Base-by-base conservation (phyloP, 805 yeast species). In the Naumovozyma dairenensis region DNA sequence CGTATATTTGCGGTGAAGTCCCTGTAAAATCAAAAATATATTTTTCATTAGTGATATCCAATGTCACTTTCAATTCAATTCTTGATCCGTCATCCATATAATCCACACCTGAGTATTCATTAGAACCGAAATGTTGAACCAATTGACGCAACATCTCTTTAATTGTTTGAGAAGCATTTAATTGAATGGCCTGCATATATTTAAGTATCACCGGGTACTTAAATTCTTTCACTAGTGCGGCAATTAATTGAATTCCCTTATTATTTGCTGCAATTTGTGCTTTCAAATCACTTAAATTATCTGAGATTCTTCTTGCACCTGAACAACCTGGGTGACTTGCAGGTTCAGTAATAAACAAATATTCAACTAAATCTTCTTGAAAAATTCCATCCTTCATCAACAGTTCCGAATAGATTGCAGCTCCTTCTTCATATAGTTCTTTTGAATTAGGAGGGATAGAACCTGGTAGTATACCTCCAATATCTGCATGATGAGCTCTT, bases 401-500 rank as follows among this genome's bases (percentile, higher is more conserved):
- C 39, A 81, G 66, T 52, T 80, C 87, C 1, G 92, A 77, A 48
- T 74, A 71, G 22, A 89, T 85, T 3, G 83, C 74, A 2, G 95
- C 96, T 29, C 96, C 97, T 59, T 87, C 96, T 51, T 87, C 87
- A 66, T 75, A 80, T 26, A 89, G 60, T 38, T 77, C 76, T 48
- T 77, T 83, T 2, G 96, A 84, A 51, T 80, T 77, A 7, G 96
- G 94, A 12, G 96, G 96, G 86, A 87, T 85, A 0, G 94, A 80
- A 1, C 96, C 96, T 1, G 96, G 94, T 22, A 84, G 60, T 37
- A 80, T 73, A 10, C 94, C 93, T 13, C 97, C 96, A 50, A 89
- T 87, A 57, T 87, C 97, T 5, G 96, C 87, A 60, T 89, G 97
- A 59, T 87, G 97, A 2, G 96, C 96, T 43, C 97, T 68, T 0